These are phyloP conservation scores for Pichia heedii DNA, from an alignment of 805 yeast species.

Conservation along the genomic window DNA sequence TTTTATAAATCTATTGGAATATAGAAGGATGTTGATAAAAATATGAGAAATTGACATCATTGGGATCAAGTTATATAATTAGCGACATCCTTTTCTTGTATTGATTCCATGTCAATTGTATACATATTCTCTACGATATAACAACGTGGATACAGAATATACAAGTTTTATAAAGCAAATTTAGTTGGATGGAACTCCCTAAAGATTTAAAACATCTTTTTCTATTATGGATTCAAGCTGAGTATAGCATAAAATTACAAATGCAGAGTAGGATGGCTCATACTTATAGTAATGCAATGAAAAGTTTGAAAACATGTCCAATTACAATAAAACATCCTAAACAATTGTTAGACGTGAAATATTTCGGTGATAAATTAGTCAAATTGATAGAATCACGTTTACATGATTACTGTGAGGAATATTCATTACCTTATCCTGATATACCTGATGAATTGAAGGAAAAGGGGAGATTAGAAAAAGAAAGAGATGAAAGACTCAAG, in stretches of 20 bases:
- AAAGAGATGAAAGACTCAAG: slow-evolving; percentile 1
- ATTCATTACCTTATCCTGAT: slow-evolving; percentile 39
- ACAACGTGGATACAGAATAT: too few relatives aligned
- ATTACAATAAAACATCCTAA: slow-evolving; percentile 43
- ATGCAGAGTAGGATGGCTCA: slow-evolving; percentile 26
- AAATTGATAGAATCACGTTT: slow-evolving; percentile 39
- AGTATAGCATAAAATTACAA: slow-evolving; percentile 22
- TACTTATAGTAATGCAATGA: slow-evolving; percentile 49
- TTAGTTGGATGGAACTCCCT: slow-evolving; percentile 32
- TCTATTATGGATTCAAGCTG: slow-evolving; percentile 50
- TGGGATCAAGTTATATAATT: too few relatives aligned
- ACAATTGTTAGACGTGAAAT: slow-evolving; percentile 51
- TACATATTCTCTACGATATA: too few relatives aligned
- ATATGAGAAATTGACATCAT: too few relatives aligned
- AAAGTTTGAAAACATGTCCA: slow-evolving; percentile 37
- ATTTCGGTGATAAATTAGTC: slow-evolving; percentile 66
- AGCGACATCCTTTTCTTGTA: too few relatives aligned
- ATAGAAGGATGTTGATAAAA: too few relatives aligned
- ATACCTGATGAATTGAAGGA: not conserved
- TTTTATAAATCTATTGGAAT: too few relatives aligned
- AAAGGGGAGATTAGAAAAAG: slow-evolving; percentile 1
- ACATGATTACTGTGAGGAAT: slow-evolving; percentile 44
- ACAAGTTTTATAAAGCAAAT: too few relatives aligned
- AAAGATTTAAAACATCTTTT: slow-evolving; percentile 44
- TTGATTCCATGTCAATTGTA: too few relatives aligned